A percentile compares a stretch with the other conserved stretches of the same genome.
These are phyloP conservation scores for Populus hybrid DNA, from an alignment of 441 rosid genomes.

Conservation along the genomic window DNA sequence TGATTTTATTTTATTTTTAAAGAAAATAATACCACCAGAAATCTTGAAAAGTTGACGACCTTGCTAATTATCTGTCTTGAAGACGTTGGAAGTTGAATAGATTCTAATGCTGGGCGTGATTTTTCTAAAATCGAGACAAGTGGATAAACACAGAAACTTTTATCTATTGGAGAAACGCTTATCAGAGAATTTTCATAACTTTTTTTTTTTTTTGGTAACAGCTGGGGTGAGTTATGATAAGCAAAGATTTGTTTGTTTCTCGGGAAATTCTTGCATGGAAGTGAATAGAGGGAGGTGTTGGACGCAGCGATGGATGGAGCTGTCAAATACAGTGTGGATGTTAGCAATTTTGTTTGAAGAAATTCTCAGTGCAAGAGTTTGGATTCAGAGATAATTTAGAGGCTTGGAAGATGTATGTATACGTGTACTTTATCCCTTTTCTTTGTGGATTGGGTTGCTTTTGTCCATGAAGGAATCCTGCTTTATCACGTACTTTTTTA, in stretches of 20 bases:
- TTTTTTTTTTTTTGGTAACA: too few species aligned
- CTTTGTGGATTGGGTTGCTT: not conserved
- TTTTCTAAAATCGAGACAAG: slow-evolving; percentile 36
- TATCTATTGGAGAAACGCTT: slow-evolving; percentile 23
- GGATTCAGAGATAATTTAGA: slow-evolving; percentile 15
- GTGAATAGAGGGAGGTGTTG: not conserved
- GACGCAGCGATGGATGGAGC: slow-evolving; percentile 13
- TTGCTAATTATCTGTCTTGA: not conserved
- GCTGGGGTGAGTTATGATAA: not conserved
- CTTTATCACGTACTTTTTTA: not conserved
- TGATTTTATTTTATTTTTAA: not conserved
- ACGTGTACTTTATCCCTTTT: too few species aligned
- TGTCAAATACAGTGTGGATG: not conserved
- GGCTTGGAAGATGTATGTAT: not conserved
- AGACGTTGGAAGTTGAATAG: not conserved
- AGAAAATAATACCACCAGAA: not conserved
- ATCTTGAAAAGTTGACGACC: not conserved
- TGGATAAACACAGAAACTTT: slow-evolving; percentile 40
- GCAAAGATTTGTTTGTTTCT: slow-evolving; percentile 28
- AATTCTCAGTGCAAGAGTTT: slow-evolving; percentile 11
- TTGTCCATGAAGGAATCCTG: not conserved
- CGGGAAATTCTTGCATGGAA: slow-evolving; percentile 18
- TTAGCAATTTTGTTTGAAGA: not conserved
- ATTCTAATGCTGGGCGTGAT: not conserved
- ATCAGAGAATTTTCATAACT: not conserved